Evolutionary conservation across 1,284 basidiomycete species (phyloP).

Genomic region (Entoloma clypeatum): DNA sequence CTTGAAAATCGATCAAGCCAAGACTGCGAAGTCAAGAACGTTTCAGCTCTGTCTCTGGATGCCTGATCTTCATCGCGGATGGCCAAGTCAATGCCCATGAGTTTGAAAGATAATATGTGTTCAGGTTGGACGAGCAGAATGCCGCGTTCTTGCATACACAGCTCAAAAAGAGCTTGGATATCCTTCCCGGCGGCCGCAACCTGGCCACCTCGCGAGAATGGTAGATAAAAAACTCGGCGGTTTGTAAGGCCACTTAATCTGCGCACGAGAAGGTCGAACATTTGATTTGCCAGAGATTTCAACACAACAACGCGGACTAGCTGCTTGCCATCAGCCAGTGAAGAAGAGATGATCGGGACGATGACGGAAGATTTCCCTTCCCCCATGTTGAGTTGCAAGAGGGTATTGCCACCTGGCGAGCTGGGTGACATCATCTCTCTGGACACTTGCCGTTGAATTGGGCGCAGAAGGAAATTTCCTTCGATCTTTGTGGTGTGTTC

Average conservation of each 20-base stretch:
- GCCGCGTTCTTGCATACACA: conserved; percentile 38
- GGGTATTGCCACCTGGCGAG: conserved; percentile 29
- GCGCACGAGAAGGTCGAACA: conserved; percentile 46
- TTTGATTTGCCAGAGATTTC: conserved; percentile 34
- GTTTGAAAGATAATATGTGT: conserved; percentile 47
- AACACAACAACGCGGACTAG: conserved; percentile 47
- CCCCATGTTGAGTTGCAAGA: conserved; percentile 56
- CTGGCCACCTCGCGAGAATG: conserved; percentile 41
- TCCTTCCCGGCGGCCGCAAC: conserved; percentile 16
- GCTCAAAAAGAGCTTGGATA: conserved; percentile 30
- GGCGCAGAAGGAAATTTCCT: conserved; percentile 38
- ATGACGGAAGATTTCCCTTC: conserved; percentile 58
- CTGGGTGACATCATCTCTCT: conserved; percentile 46
- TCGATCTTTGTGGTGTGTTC: conserved; percentile 35
- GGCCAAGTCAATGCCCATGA: conserved; percentile 38
- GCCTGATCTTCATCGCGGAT: neutral
- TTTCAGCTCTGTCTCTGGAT: conserved; percentile 8
- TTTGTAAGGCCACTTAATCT: conserved; percentile 41
- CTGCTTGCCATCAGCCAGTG: conserved; percentile 39
- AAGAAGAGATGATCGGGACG: conserved; percentile 38
- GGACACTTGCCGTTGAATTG: conserved; percentile 39
- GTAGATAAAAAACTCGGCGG: conserved; percentile 45
- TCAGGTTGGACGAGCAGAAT: conserved; percentile 49
- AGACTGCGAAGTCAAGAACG: conserved; percentile 23
- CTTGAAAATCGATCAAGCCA: conserved; percentile 36